Conservation (phyloP, 805 yeast species). For the Wickerhamiella galacta region DNA sequence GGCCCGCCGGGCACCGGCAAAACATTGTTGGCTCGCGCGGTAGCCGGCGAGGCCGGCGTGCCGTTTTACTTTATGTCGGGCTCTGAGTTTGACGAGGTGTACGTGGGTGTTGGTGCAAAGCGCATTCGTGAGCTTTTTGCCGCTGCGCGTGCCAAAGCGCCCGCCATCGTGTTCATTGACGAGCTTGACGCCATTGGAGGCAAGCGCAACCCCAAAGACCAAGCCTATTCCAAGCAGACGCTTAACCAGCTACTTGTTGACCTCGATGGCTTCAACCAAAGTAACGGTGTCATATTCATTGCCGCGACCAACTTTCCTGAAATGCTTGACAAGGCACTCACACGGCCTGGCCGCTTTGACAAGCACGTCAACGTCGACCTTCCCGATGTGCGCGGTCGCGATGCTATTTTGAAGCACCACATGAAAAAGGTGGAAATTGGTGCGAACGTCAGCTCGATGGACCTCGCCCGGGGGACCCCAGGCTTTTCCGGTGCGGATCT, state of each 20-base stretch:
- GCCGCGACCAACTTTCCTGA: constrained; percentile 99
- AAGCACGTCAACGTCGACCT: constrained; percentile 87
- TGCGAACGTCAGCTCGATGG: constrained; percentile 68
- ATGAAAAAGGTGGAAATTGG: constrained; percentile 80
- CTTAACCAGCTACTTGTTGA: constrained; percentile 90
- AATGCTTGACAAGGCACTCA: constrained; percentile 86
- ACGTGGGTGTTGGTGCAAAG: constrained; percentile 98
- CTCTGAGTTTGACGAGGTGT: constrained; percentile 92
- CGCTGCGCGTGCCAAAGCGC: constrained; percentile 89
- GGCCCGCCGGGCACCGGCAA: constrained; percentile 99
- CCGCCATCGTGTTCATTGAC: constrained; percentile 93
- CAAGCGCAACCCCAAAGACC: constrained; percentile 91
- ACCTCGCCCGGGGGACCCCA: constrained; percentile 93
- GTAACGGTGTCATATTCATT: constrained; percentile 83
- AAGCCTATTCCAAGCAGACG: constrained; percentile 95
- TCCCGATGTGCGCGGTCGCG: constrained; percentile 95
- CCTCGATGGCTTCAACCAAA: constrained; percentile 79
- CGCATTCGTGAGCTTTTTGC: constrained; percentile 85
- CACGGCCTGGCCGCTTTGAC: constrained; percentile 97
- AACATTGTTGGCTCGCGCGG: constrained; percentile 88
- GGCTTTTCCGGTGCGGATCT: constrained; percentile 98
- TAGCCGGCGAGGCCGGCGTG: constrained; percentile 98
- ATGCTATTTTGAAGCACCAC: constrained; percentile 81
- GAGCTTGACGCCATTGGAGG: constrained; percentile 99
- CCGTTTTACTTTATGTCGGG: constrained; percentile 98